These are phyloP conservation scores for Rutstroemia sp. DNA, from an alignment of 2,329 filamentous ascomycete genomes.

Conservation along the genomic window DNA sequence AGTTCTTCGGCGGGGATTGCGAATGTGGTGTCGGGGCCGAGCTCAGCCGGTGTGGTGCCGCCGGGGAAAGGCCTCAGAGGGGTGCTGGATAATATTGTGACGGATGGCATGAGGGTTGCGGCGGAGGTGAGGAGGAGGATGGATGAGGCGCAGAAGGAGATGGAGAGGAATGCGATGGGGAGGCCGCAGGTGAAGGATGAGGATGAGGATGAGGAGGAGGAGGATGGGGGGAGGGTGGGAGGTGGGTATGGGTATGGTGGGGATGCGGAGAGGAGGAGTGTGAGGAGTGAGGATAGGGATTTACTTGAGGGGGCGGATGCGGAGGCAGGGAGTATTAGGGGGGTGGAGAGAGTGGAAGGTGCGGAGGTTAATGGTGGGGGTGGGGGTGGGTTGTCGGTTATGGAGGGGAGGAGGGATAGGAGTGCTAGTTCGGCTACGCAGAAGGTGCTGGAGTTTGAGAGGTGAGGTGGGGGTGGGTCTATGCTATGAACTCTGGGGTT, in stretches of 20 bases:
- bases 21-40: constrained; percentile 30
- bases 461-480: constrained; percentile 12
- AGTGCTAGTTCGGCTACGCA: constrained; percentile 29
- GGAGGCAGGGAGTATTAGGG: constrained; percentile 44
- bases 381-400: constrained; percentile 7
- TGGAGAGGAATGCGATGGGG: constrained; percentile 74
- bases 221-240: constrained; percentile 37
- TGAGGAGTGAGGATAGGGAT: constrained; percentile 61
- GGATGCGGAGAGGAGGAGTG: constrained; percentile 55
- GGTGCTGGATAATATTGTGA: constrained; percentile 95
- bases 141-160: constrained; percentile 89
- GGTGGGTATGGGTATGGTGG: constrained; percentile 47
- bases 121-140: constrained; percentile 86
- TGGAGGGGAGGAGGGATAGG: constrained; percentile 18
- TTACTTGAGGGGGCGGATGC: constrained; percentile 69
- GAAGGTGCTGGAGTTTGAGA: constrained; percentile 41
- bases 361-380: constrained; percentile 13
- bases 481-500: not conserved
- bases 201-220: constrained; percentile 62
- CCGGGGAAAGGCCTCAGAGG: constrained; percentile 72
- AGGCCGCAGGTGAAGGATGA: constrained; percentile 56
- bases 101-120: constrained; percentile 92
- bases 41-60: constrained; percentile 26
- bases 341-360: constrained; percentile 20
- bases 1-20: constrained; percentile 28